phyloP scores from a whole-genome alignment of 2,329 filamentous ascomycete genomes.

The Aschersonia sp. region DNA sequence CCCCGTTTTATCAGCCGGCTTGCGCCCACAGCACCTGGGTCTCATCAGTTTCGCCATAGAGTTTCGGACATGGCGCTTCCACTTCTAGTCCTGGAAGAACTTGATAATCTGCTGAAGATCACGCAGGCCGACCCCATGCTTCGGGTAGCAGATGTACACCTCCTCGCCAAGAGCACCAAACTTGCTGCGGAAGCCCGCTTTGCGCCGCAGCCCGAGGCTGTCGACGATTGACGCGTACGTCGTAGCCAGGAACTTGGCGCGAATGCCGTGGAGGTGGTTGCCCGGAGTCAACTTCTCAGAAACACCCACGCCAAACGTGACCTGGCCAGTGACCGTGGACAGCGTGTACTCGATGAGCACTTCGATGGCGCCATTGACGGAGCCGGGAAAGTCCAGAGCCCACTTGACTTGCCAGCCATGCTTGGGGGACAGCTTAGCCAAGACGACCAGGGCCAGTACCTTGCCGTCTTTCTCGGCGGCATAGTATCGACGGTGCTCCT shows the following conservation, averaged over 20 bases:
- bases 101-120: constrained; percentile 76
- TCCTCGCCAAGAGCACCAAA: constrained; percentile 73
- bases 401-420: constrained; percentile 94
- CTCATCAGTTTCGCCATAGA: no score
- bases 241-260: constrained; percentile 66
- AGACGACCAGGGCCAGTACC: constrained; percentile 63
- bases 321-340: constrained; percentile 31
- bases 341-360: constrained; percentile 62
- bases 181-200: constrained; percentile 84
- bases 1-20: no score
- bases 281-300: constrained; percentile 60
- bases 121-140: constrained; percentile 66
- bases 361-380: constrained; percentile 81
- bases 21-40: no score
- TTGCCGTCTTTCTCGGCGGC: constrained; percentile 62
- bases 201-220: constrained; percentile 68
- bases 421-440: constrained; percentile 65
- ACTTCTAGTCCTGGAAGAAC: constrained; percentile 63
- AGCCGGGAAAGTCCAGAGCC: constrained; percentile 79
- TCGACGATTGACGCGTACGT: constrained; percentile 74
- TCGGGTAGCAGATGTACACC: constrained; percentile 81
- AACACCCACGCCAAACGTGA: constrained; percentile 82
- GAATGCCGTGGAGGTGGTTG: constrained; percentile 65
- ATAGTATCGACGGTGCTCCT: constrained; percentile 72
- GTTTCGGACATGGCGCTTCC: no score